Conservation (phyloP, 2,329 filamentous ascomycete genomes). For the Pezicula rhizophila region DNA sequence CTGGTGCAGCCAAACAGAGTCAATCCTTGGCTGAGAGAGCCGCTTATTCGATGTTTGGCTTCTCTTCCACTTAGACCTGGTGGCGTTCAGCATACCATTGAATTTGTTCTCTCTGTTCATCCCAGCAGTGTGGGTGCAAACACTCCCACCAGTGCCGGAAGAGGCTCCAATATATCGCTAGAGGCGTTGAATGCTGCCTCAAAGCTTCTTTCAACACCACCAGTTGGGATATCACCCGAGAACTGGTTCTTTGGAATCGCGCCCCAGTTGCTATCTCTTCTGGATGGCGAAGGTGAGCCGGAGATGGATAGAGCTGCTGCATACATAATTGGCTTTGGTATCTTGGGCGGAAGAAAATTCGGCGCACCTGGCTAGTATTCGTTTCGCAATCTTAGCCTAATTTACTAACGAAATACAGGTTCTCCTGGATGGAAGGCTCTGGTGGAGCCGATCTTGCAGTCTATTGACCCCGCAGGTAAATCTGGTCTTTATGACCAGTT, state of each 20-base stretch:
- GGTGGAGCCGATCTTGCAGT: conserved; percentile 48
- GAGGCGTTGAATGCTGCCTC: conserved; percentile 61
- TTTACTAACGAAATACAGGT: conserved; percentile 31
- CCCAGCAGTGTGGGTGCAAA: conserved; percentile 31
- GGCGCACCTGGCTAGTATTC: conserved; percentile 53
- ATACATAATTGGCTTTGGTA: conserved; percentile 60
- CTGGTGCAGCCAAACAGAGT: conserved; percentile 55
- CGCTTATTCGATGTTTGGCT: conserved; percentile 52
- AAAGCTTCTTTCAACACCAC: conserved; percentile 54
- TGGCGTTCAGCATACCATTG: conserved; percentile 61
- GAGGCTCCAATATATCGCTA: conserved; percentile 59
- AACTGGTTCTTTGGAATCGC: conserved; percentile 56
- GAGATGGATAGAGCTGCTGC: conserved; percentile 54
- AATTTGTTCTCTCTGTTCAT: conserved; percentile 66
- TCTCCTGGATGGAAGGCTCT: conserved; percentile 57
- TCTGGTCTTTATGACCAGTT: not conserved
- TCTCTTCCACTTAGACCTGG: conserved; percentile 53
- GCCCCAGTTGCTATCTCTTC: conserved; percentile 52
- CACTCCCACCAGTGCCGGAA: conserved; percentile 25
- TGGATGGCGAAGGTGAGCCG: conserved; percentile 53
- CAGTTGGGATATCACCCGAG: conserved; percentile 45
- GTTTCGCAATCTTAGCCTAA: not conserved
- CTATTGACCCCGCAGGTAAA: conserved; percentile 39
- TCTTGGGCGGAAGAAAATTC: conserved; percentile 56
- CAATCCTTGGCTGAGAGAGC: conserved; percentile 53